Conservation (phyloP, 441 rosid genomes). For the Gossypium aridum region DNA sequence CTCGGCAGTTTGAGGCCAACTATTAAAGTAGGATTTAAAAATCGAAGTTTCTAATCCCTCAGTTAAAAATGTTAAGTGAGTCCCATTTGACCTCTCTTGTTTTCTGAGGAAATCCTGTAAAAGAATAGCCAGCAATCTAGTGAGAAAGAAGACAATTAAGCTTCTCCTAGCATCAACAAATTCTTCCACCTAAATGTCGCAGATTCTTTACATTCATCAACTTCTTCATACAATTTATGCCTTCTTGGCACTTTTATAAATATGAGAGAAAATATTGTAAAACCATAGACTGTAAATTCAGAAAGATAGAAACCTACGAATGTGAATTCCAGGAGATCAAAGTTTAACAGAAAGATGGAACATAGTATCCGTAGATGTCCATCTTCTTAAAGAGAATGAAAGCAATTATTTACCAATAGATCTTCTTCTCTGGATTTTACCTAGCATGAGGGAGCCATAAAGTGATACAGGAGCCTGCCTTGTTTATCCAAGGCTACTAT, state of each 20-base stretch:
- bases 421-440: neutral
- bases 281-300: neutral
- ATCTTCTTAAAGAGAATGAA: neutral
- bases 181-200: neutral
- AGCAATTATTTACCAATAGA: neutral
- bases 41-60: slow-evolving; percentile 75
- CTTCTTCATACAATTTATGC: neutral
- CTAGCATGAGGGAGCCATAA: neutral
- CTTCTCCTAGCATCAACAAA: neutral
- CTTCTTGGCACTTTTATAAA: neutral
- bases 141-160: slow-evolving; percentile 6
- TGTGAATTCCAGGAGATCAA: neutral
- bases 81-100: slow-evolving; percentile 40
- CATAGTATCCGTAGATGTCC: neutral
- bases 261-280: neutral
- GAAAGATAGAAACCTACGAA: slow-evolving; percentile 5
- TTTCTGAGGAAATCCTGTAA: slow-evolving; percentile 43
- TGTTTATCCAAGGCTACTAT: neutral
- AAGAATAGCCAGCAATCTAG: slow-evolving; percentile 14
- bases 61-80: slow-evolving; percentile 47
- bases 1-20: slow-evolving; percentile 67
- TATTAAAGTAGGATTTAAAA: slow-evolving; percentile 65
- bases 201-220: neutral
- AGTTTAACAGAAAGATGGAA: neutral
- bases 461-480: neutral